Percentiles rank a stretch among this genome's conserved stretches.
phyloP scores from a whole-genome alignment of 192 early-diverging fungal species.

The Backusella australiensis region DNA sequence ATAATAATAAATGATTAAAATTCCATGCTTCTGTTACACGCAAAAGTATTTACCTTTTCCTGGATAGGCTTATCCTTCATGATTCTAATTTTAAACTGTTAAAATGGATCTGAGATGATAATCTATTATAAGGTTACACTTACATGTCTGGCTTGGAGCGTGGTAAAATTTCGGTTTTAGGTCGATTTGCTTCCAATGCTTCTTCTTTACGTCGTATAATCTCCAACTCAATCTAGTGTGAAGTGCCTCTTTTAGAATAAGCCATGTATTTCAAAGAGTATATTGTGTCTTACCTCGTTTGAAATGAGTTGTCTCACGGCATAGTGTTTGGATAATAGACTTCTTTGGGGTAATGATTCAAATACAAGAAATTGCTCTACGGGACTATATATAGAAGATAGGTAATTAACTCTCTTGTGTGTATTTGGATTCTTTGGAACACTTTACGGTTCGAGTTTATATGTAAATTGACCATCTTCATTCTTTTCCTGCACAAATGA shows the following conservation, averaged over 20 bases:
- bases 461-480: conserved; percentile 57
- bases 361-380: conserved; percentile 48
- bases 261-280: no score
- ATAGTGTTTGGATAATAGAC: conserved; percentile 60
- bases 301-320: conserved; percentile 80
- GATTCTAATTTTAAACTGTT: neutral
- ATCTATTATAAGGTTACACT: neutral
- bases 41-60: neutral
- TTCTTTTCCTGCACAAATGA: conserved; percentile 67
- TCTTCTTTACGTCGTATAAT: conserved; percentile 36
- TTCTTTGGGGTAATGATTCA: conserved; percentile 34
- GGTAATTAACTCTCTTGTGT: neutral
- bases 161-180: neutral
- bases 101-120: neutral
- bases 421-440: neutral
- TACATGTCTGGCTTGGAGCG: neutral
- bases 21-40: conserved; percentile 13
- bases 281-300: conserved; percentile 56
- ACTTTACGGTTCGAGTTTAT: conserved; percentile 79
- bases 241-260: neutral
- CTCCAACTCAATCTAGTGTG: conserved; percentile 49
- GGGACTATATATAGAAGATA: conserved; percentile 32
- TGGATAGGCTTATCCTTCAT: neutral
- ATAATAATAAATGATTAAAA: neutral
- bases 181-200: conserved; percentile 17